phyloP scores from a whole-genome alignment of 805 yeast genomes.

The Maudiozyma serrabonitensis region DNA sequence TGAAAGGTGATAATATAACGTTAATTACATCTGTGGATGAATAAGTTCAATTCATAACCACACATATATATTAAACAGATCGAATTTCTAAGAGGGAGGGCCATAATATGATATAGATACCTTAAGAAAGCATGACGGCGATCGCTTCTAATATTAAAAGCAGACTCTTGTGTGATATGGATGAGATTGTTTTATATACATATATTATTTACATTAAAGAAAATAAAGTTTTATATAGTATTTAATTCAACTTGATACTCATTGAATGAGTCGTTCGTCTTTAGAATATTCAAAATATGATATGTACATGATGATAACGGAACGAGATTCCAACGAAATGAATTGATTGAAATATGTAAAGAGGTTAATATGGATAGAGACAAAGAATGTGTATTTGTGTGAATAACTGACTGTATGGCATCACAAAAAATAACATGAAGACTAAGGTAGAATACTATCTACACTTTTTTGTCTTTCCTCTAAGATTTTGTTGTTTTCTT shows the following conservation, averaged over 20 bases:
- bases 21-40: conserved; percentile 40
- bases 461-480: conserved; percentile 1
- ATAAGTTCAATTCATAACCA: neutral
- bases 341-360: no score
- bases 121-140: no score
- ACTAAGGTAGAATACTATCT: conserved; percentile 1
- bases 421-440: neutral
- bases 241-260: neutral
- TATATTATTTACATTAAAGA: neutral
- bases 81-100: no score
- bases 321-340: no score
- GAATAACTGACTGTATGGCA: no score
- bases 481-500: conserved; percentile 5
- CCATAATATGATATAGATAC: no score
- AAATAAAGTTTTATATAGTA: neutral
- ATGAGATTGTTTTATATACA: no score
- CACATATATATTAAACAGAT: no score
- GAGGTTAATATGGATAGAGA: no score
- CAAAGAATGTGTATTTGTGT: no score
- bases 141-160: no score
- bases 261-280: neutral
- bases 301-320: conserved; percentile 1
- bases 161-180: no score
- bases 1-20: conserved; percentile 92
- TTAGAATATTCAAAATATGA: neutral